Evolutionary conservation across 2,329 filamentous ascomycete genomes (phyloP), one percentile per base, ranked within the genome.

Genomic region (Thielaviopsis euricoi): DNA sequence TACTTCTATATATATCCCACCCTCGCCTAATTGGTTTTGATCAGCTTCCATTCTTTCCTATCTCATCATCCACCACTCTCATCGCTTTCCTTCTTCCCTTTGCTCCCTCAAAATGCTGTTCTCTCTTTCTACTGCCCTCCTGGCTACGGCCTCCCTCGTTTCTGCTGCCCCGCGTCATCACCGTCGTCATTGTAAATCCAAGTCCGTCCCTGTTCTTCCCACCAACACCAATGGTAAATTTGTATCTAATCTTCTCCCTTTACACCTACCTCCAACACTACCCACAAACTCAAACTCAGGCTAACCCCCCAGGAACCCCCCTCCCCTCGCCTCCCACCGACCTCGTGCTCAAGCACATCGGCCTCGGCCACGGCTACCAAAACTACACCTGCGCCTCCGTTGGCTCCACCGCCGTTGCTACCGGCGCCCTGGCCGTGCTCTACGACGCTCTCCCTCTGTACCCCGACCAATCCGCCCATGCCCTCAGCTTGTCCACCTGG

Each of bases 361-460:
- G 74, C 58, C 69, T 86, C 49, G 82, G 82, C 63, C 76, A 82
- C 63, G 82, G 82, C 59, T 77, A 82, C 64, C 82, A 86, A 65
- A 86, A 86, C 75, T 86, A 86, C 40, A 58, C 56, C 23, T 58
- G 55, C 49, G 40, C 49, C 25, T 15, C 29, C 13, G n/a, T 21
- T 15, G 48, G 26, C 53, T 46, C 51, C 19, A 25, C 58, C 22
- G 40, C 58, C 37, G 54, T 37, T 22, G 51, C 52, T 46, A 55
- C 46, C 23, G 58, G 81, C 52, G 81, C 81, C 52, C 71, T 82
- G 23, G 81, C 81, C 61, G 75, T 77, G 57, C 75, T 83, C 60
- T 82, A 80, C 74, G 79, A 83, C 64, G 70, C 76, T 62, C 76
- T 74, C 13, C 33, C 62, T 3, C 69, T 81, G n/a, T 79, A 76